Percentiles rank a stretch among this genome's conserved stretches.
Conservation (phyloP, 202 grass and related monocot species). For the Schoenoplectus tabernaemontani region DNA sequence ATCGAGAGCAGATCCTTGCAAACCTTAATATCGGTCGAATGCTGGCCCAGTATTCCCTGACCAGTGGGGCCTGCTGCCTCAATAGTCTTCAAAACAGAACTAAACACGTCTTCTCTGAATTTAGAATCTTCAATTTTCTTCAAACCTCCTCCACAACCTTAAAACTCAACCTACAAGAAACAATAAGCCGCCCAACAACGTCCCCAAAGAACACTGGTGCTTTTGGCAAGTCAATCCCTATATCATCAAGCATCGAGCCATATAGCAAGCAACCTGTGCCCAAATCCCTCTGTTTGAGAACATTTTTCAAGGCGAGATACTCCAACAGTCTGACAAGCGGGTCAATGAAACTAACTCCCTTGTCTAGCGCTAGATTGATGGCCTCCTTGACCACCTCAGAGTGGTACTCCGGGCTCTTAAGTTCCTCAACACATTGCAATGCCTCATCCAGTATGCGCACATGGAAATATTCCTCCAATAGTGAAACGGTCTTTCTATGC, state of each 20-base stretch:
- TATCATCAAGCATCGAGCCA: conserved; percentile 66
- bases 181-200: conserved; percentile 51
- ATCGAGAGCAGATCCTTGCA: conserved; percentile 53
- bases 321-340: conserved; percentile 68
- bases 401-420: conserved; percentile 59
- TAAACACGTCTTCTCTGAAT: conserved; percentile 45
- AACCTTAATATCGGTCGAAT: conserved; percentile 28
- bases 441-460: conserved; percentile 88
- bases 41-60: conserved; percentile 48
- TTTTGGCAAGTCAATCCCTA: conserved; percentile 91
- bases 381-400: conserved; percentile 90
- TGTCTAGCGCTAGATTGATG: conserved; percentile 79
- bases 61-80: conserved; percentile 41
- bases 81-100: conserved; percentile 38
- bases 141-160: conserved; percentile 54
- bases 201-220: conserved; percentile 72
- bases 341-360: conserved; percentile 57
- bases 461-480: conserved; percentile 93
- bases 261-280: conserved; percentile 71
- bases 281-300: conserved; percentile 56
- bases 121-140: conserved; percentile 70
- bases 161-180: conserved; percentile 50
- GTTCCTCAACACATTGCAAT: conserved; percentile 82
- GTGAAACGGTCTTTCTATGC: conserved; percentile 71
- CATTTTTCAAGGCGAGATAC: conserved; percentile 50